phyloP scores from a whole-genome alignment of 192 early-diverging fungal species.

The Coemansia pectinata region DNA sequence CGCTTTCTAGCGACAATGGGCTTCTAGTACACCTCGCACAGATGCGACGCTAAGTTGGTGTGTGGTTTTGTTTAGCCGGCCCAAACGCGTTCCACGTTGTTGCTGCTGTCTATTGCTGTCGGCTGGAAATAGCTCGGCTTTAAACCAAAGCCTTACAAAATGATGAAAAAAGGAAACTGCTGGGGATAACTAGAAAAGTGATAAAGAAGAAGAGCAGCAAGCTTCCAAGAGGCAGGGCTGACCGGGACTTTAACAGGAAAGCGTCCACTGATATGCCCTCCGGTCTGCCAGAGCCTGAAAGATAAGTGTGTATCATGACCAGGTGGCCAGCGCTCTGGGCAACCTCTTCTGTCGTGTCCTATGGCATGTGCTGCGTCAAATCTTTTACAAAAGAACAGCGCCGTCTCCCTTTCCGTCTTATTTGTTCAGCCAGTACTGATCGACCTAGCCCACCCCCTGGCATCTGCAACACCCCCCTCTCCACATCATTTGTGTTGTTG shows the following conservation, averaged over 20 bases:
- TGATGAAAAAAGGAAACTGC: not conserved
- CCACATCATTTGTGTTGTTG: not conserved
- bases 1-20: not conserved
- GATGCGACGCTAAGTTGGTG: not conserved
- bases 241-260: constrained; percentile 42
- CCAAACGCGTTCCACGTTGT: not conserved
- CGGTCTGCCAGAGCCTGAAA: constrained; percentile 1
- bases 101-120: not conserved
- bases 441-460: not conserved
- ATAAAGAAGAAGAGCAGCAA: constrained; percentile 11
- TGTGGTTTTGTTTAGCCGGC: not conserved
- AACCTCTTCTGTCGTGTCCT: not conserved
- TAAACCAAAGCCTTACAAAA: not conserved
- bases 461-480: not conserved
- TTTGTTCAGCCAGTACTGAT: not conserved
- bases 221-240: constrained; percentile 10
- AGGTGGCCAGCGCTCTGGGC: not conserved
- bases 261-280: not conserved
- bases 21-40: not conserved
- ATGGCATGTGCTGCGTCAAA: constrained; percentile 3
- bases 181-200: not conserved
- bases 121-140: not conserved
- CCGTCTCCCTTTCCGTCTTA: not conserved
- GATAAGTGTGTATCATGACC: not conserved
- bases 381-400: not conserved